Percentiles rank a stretch among this genome's conserved stretches.
Conservation (phyloP, 306 rosid genomes). For the Vicia faba region DNA sequence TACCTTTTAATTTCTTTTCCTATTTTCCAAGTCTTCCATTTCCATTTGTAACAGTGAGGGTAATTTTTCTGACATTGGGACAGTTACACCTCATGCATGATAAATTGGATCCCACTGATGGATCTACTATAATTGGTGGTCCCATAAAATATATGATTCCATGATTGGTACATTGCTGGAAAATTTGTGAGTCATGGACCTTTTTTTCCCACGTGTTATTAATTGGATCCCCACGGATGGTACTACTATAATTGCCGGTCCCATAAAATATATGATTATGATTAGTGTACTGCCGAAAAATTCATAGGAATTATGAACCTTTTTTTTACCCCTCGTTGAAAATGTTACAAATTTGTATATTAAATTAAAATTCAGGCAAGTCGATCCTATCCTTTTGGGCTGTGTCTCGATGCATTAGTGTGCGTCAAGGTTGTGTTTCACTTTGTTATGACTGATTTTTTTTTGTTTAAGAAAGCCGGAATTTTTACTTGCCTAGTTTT, state of each 20-base stretch:
- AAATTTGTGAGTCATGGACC: neutral
- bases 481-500: slow-evolving; percentile 2
- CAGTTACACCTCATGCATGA: slow-evolving; percentile 18
- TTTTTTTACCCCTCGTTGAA: neutral
- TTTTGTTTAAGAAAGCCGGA: neutral
- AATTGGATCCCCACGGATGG: slow-evolving; percentile 5
- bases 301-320: neutral
- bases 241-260: neutral
- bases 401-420: neutral
- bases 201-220: neutral
- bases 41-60: neutral
- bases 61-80: neutral
- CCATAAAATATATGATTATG: slow-evolving; percentile 13
- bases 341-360: slow-evolving; percentile 5
- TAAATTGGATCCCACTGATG: slow-evolving; percentile 4
- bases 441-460: neutral
- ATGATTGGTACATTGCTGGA: neutral
- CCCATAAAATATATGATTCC: slow-evolving; percentile 7
- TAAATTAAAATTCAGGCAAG: neutral
- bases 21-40: neutral
- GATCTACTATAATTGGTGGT: neutral
- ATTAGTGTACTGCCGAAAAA: neutral
- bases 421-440: slow-evolving; percentile 9
- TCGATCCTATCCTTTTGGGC: slow-evolving; percentile 21
- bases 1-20: neutral